Evolutionary conservation across 306 rosid species (phyloP), one percentile per base, ranked within the genome.

Genomic region (Fagus sylvatica): DNA sequence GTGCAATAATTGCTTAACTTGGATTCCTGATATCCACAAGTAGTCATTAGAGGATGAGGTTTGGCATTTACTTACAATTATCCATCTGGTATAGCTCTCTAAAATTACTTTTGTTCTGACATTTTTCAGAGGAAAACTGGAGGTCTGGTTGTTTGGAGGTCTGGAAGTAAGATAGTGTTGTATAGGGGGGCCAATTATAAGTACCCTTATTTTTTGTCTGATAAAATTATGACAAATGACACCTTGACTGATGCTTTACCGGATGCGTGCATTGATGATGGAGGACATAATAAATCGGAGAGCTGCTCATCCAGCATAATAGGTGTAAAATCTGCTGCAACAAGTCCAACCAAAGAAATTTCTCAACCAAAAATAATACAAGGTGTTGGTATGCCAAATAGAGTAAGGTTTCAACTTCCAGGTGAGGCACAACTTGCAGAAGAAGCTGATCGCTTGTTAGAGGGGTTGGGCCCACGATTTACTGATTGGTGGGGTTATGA

Each of bases 81-180:
- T 46, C 15, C 51, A 17, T 15, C 12, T 17, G 34, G 53, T 60
- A 28, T 32, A 36, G 54, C 34, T 42, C 51, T 83, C 84, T 83
- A 33, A 83, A 68, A 69, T 49, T 76, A 34, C 9, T 57, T 71
- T 73, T 62, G 60, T 61, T 49, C 30, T 69, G 77, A 78, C 48
- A 70, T 81, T 85, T 22, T 28, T 51, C 93, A 92, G 98, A 92
- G 91, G 74, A 94, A 92, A 89, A 94, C 93, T 76, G 98, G 97
- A 79, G 98, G 98, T 59, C 73, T 94, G 86, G 97, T 92, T 76
- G 90, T 89, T 71, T 92, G 95, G 98, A 90, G 98, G 82, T 87
- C 97, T 70, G 98, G 98, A 77, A 82, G 87, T 86, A 94, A 92
- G 85, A 89, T 94, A 84, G 74, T 94, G 62, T 85, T 94, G 84